Evolutionary conservation across 202 grass and related monocot species (phyloP).

Genomic region (Digitaria exilis): DNA sequence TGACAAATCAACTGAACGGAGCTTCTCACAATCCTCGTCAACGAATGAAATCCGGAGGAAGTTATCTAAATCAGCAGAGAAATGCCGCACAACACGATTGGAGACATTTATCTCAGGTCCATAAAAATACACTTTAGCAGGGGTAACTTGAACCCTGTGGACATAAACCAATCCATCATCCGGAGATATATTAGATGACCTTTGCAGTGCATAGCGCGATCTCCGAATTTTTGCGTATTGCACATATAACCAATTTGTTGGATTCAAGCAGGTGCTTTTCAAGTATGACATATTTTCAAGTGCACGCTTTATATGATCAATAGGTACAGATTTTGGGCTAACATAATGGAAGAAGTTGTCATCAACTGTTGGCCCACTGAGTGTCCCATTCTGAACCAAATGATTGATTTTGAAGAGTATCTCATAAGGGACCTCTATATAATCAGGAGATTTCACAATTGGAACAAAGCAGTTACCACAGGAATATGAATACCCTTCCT

Average conservation of each 20-base stretch:
- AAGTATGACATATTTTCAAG: constrained; percentile 67
- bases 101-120: constrained; percentile 94
- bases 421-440: constrained; percentile 65
- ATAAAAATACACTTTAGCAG: constrained; percentile 88
- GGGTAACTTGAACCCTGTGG: constrained; percentile 84
- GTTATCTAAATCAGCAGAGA: constrained; percentile 57
- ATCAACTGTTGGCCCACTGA: constrained; percentile 81
- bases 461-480: constrained; percentile 60
- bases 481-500: constrained; percentile 61
- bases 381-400: constrained; percentile 86
- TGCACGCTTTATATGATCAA: constrained; percentile 66
- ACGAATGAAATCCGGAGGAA: constrained; percentile 91
- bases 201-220: constrained; percentile 25
- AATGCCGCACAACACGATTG: constrained; percentile 78
- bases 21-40: constrained; percentile 83
- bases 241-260: constrained; percentile 62
- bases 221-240: constrained; percentile 56
- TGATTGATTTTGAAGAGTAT: constrained; percentile 87
- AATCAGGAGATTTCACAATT: constrained; percentile 56
- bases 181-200: constrained; percentile 59
- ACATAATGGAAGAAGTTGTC: constrained; percentile 60
- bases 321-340: constrained; percentile 42
- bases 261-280: constrained; percentile 79
- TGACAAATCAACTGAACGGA: constrained; percentile 77
- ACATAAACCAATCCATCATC: constrained; percentile 81